phyloP scores from a whole-genome alignment of 129 eudicot genomes.

The Oenanthe sinensis region DNA sequence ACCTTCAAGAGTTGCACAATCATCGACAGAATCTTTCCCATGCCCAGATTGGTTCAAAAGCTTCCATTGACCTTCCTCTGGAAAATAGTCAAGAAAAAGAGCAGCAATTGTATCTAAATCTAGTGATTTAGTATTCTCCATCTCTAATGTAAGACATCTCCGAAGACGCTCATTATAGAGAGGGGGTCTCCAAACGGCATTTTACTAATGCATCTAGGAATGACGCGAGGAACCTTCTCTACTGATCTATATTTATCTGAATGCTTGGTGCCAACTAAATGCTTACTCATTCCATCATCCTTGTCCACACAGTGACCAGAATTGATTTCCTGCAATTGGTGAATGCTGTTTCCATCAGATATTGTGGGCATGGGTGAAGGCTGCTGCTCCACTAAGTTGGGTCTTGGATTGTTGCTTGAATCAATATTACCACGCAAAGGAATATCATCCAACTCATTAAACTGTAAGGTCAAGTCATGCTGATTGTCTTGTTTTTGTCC shows the following conservation, averaged over 20 bases:
- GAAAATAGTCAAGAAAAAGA: constrained; percentile 56
- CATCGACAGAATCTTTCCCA: constrained; percentile 19
- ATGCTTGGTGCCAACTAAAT: constrained; percentile 15
- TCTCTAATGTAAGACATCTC: constrained; percentile 28
- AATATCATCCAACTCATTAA: constrained; percentile 14
- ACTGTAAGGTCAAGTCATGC: constrained; percentile 12
- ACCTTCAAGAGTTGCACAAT: constrained; percentile 14
- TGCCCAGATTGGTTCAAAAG: constrained; percentile 46
- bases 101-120: constrained; percentile 38
- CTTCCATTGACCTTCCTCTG: constrained; percentile 78
- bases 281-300: not conserved
- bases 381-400: constrained; percentile 14
- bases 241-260: constrained; percentile 16
- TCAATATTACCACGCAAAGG: constrained; percentile 4
- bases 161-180: constrained; percentile 35
- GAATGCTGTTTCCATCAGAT: not conserved
- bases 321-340: not conserved
- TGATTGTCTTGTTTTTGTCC: constrained; percentile 22
- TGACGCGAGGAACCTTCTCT: constrained; percentile 16
- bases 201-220: constrained; percentile 21
- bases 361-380: constrained; percentile 10
- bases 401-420: constrained; percentile 18
- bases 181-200: constrained; percentile 36
- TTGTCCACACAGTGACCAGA: constrained; percentile 3
- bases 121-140: constrained; percentile 22